These are phyloP conservation scores for Talaromyces sp. DNA, from an alignment of 2,329 filamentous ascomycete species.

Conservation along the genomic window DNA sequence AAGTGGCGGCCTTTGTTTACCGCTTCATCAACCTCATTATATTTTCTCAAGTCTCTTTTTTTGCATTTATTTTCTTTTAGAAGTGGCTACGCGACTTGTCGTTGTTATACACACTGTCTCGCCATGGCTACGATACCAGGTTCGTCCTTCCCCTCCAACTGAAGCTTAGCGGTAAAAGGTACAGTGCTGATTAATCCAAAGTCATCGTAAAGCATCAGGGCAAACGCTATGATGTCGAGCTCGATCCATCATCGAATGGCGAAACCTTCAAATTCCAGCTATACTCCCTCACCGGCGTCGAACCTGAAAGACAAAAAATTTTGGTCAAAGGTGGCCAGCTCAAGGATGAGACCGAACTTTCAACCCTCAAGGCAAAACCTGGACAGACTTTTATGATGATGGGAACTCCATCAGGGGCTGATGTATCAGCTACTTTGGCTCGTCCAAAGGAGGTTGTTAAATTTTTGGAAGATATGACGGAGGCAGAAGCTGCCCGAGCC, in stretches of 20 bases:
- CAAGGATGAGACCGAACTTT: conserved; percentile 89
- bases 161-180: not conserved
- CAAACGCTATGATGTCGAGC: conserved; percentile 90
- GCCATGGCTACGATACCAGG: conserved; percentile 57
- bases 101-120: not conserved
- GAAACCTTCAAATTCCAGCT: conserved; percentile 95
- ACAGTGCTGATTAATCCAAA: conserved; percentile 39
- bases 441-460: conserved; percentile 75
- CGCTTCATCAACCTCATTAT: not conserved
- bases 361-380: conserved; percentile 77
- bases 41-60: not conserved
- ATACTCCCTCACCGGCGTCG: conserved; percentile 91
- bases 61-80: not conserved
- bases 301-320: conserved; percentile 94
- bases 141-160: conserved; percentile 25
- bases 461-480: conserved; percentile 97
- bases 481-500: conserved; percentile 79
- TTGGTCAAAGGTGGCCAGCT: conserved; percentile 90
- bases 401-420: conserved; percentile 74
- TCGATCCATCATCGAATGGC: conserved; percentile 78
- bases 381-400: conserved; percentile 94
- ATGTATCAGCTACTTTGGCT: conserved; percentile 57
- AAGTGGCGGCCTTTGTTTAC: conserved; percentile 19
- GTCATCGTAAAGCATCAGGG: conserved; percentile 93
- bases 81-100: not conserved